Base-by-base conservation (phyloP, 1,284 basidiomycete genomes). In the Cystobasidium sp. region DNA sequence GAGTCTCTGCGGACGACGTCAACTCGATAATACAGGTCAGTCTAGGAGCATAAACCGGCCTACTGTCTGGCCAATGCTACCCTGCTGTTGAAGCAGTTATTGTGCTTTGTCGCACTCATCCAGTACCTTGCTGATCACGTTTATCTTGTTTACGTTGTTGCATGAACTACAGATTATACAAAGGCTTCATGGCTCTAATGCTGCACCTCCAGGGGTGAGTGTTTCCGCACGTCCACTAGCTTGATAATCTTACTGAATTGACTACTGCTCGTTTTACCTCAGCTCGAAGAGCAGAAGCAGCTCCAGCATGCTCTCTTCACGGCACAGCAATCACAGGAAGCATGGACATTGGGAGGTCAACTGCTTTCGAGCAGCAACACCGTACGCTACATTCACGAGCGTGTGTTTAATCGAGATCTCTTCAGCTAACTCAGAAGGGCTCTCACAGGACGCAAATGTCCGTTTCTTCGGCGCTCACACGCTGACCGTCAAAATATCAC, bases 391-490 rank as follows among this genome's bases (percentile, higher is more conserved):
- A 51, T 24, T 16, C 31, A 41, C 16, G 14, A 20, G 9, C 24
- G 8, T 56, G 6, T 31, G 53, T 18, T 1, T 53, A 31, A n/a
- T 39, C 43, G 37, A 59, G 37, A 18, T 3, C 14, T 39, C 37
- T 16, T 46, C 44, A 12, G 37, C 20, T 20, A 31, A 31, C 5
- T 31, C 31, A 31, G 31, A 31, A 5, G 31, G 5, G 31, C 31
- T 51, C 51, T 24, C 31, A 46, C 46, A 61, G 68, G 64, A 78
- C 47, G 55, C 72, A 24, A 75, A 78, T 44, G 55, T 75, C 8
- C 76, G 80, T 46, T 80, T 81, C 76, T 80, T 80, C 59, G 80
- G 76, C 16, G 78, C 79, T 7, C 74, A 75, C 41, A 79, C 80
- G 0, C 59, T 81, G 31, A 74, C 77, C 31, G 67, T 76, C 49